Evolutionary conservation across 2,329 filamentous ascomycete genomes (phyloP), one percentile per base, ranked within the genome.

Genomic region (Lasiodiplodia sp.): DNA sequence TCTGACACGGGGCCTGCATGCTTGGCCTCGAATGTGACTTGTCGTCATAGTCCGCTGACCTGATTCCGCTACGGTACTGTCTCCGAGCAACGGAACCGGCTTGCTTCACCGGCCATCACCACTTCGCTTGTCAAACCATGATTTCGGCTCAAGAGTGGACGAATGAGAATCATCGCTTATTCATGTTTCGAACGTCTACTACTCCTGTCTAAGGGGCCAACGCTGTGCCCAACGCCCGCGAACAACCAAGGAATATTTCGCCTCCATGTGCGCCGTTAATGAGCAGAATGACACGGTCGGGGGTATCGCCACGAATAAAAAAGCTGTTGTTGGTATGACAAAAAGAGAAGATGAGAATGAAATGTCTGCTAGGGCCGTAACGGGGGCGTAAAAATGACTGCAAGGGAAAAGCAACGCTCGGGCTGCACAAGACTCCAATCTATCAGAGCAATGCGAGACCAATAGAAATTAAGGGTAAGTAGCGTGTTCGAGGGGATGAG

Each of bases 391-490:
- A 47, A 47, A 47, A 7, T 8, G 8, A 40, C 38, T 14, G 38
- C 14, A 63, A 37, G 40, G 10, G 28, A 56, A 56, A 11, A 11
- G 37, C 52, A 64, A 64, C 60, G 63, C 63, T 56, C 37, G 21
- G 49, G 21, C 21, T 21, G 51, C 55, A 12, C 51, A 31, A 12
- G 51, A 28, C 49, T 66, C 49, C 49, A 40, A 52, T 37, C 57
- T 23, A n/a, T 16, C 0, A 37, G 25, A 65, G 62, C 38, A 68
- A 55, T 53, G 44, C 47, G 53, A 38, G 12, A n/a, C 44, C 51
- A 68, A 68, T 62, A 51, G 57, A 64, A 64, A 64, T 64, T 64
- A 64, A 18, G 52, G 44, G 40, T 53, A 64, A 31, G 60, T 64
- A 64, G 44, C 7, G 44, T 38, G 44, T 51, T 38, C 51, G 44